Conservation (phyloP, 2,329 filamentous ascomycete species). For the Chrysosphaeria jannelii region DNA sequence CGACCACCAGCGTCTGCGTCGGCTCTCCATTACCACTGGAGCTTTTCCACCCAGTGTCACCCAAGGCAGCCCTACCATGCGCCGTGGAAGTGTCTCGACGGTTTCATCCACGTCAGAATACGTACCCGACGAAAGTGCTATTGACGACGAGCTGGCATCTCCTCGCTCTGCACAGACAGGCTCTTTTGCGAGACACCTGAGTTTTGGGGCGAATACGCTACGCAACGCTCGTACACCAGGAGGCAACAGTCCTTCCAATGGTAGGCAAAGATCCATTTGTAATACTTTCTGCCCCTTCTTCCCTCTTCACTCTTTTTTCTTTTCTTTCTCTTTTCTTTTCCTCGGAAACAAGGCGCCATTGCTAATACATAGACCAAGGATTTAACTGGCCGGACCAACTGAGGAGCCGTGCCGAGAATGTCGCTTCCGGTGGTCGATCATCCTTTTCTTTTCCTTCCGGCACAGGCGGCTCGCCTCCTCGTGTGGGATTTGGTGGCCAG, state of each 20-base stretch:
- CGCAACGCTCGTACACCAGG: slow-evolving; percentile 31
- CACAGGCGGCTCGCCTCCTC: slow-evolving; percentile 14
- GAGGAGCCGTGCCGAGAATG: slow-evolving; percentile 69
- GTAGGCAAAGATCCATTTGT: slow-evolving; percentile 18
- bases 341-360: neutral
- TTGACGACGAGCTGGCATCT: slow-evolving; percentile 34
- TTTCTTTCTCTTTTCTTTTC: slow-evolving; percentile 1
- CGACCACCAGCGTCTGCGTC: slow-evolving; percentile 24
- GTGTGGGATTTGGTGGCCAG: slow-evolving; percentile 5
- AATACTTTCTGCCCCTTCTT: slow-evolving; percentile 5
- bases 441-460: slow-evolving; percentile 25
- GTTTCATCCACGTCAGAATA: slow-evolving; percentile 15
- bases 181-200: slow-evolving; percentile 61
- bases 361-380: slow-evolving; percentile 38
- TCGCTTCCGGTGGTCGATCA: slow-evolving; percentile 24
- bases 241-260: slow-evolving; percentile 27
- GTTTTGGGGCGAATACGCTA: slow-evolving; percentile 60
- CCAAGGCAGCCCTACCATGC: slow-evolving; percentile 17
- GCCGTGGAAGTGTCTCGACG: slow-evolving; percentile 41
- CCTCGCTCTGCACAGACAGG: slow-evolving; percentile 29
- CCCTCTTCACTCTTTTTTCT: neutral
- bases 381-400: slow-evolving; percentile 96
- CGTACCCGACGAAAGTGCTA: slow-evolving; percentile 39
- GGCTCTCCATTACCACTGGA: slow-evolving; percentile 27
- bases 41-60: slow-evolving; percentile 1